Evolutionary conservation across 441 rosid genomes (phyloP), one percentile per base, ranked within the genome.

Genomic region (Pelargonium fulgidum): DNA sequence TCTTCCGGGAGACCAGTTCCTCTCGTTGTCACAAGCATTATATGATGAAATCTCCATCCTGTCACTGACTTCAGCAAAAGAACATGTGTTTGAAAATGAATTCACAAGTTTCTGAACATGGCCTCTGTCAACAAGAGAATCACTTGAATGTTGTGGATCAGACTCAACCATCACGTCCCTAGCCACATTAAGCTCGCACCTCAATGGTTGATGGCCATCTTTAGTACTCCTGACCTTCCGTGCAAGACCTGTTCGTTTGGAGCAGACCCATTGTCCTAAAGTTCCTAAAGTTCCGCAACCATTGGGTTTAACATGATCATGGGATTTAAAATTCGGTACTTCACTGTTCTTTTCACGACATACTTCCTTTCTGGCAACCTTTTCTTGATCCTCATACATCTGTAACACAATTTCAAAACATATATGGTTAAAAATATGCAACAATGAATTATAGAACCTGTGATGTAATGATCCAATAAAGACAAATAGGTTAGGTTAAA

Each of bases 171-270:
- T 80, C 73, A 78, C 73, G 72, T 84, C 80, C 67, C 20, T 74
- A 68, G 82, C 70, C 70, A 72, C 70, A 81, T 80, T 84, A 70
- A 76, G 63, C 66, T 76, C 69, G 69, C 85, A 77, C 58, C 72
- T 74, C 68, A 50, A 71, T 67, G 85, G 75, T 61, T 81, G 79
- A 70, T 72, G 63, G 9, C 65, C 77, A 66, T 68, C 89, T 73
- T 76, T 81, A 73, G n/a, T n/a, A n/a, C 72, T 75, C 29, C 68
- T 69, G 13, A 75, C 62, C 84, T 82, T 88, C 85, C 86, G 88
- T 4, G 82, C 64, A 36, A 77, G 67, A 74, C 81, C 76, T 39
- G 79, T 72, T 76, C 81, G 82, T 77, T 89, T 86, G 7, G 86
- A 81, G 78, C 83, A 75, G 64, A 79, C 78, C 87, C 96, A 80